Evolutionary conservation across 148 eudicot species (phyloP).

Genomic region (Rhododendron ferrugineum): DNA sequence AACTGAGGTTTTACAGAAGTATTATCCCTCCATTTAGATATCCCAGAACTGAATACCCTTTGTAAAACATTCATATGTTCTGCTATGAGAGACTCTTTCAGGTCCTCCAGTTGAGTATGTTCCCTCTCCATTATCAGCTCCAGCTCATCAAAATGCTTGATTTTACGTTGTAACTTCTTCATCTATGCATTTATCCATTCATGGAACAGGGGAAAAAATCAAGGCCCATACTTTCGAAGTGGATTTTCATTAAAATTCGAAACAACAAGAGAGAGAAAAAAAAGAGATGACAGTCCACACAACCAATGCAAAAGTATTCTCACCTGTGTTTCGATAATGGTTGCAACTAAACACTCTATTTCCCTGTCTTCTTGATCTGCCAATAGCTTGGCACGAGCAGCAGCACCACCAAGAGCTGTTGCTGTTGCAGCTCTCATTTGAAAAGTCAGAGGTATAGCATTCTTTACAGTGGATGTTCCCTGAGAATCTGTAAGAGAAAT

Average conservation of each 20-base stretch:
- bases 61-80: constrained; percentile 48
- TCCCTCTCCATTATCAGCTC: constrained; percentile 73
- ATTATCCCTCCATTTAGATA: constrained; percentile 49
- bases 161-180: constrained; percentile 69
- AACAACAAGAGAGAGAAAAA: neutral
- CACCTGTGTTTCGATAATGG: constrained; percentile 74
- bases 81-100: constrained; percentile 51
- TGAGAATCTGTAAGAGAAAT: constrained; percentile 36
- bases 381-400: constrained; percentile 85
- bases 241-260: neutral
- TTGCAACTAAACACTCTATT: constrained; percentile 64
- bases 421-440: constrained; percentile 81
- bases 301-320: neutral
- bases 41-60: constrained; percentile 38
- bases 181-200: constrained; percentile 31
- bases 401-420: constrained; percentile 89
- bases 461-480: constrained; percentile 27
- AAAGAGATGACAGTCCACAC: neutral
- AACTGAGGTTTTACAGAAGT: constrained; percentile 18
- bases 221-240: neutral
- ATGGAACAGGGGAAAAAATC: constrained; percentile 7
- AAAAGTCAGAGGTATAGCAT: constrained; percentile 52
- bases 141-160: constrained; percentile 52
- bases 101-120: constrained; percentile 44
- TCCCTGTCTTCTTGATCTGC: constrained; percentile 92